Evolutionary conservation across 257 asterid species (phyloP).

Genomic region (Rehmannia glutinosa): DNA sequence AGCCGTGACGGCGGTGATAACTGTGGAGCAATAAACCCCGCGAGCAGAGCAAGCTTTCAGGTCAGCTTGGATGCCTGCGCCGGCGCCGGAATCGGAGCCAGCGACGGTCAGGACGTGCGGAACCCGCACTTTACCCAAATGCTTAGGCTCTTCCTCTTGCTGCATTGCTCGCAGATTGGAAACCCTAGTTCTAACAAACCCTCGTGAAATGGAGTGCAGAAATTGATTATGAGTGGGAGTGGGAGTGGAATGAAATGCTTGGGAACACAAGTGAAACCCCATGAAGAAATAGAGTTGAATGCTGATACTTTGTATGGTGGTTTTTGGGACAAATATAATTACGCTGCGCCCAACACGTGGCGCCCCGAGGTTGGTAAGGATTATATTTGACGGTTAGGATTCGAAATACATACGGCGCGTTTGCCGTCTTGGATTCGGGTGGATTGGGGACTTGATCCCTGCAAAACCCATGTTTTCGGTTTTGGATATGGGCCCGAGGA

Average conservation of each 20-base stretch:
- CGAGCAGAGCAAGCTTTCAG: slow-evolving; percentile 84
- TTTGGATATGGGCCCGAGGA: no score
- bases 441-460: no score
- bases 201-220: slow-evolving; percentile 4
- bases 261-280: slow-evolving; percentile 18
- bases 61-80: slow-evolving; percentile 98
- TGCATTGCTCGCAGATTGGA: slow-evolving; percentile 36
- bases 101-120: slow-evolving; percentile 94
- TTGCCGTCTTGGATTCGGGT: no score
- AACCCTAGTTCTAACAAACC: slow-evolving; percentile 17
- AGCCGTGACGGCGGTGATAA: slow-evolving; percentile 89
- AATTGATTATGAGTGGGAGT: slow-evolving; percentile 8
- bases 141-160: slow-evolving; percentile 12
- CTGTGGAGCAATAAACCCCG: slow-evolving; percentile 89
- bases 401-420: no score
- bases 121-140: slow-evolving; percentile 31
- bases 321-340: not conserved
- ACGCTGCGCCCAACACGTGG: not conserved
- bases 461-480: no score
- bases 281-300: not conserved
- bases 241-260: not conserved
- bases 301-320: not conserved
- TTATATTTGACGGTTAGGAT: no score
- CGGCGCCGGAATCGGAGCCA: slow-evolving; percentile 94
- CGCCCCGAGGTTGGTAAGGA: no score